Conservation (phyloP, 768 basidiomycete species). For the Psilocybe azurescens region DNA sequence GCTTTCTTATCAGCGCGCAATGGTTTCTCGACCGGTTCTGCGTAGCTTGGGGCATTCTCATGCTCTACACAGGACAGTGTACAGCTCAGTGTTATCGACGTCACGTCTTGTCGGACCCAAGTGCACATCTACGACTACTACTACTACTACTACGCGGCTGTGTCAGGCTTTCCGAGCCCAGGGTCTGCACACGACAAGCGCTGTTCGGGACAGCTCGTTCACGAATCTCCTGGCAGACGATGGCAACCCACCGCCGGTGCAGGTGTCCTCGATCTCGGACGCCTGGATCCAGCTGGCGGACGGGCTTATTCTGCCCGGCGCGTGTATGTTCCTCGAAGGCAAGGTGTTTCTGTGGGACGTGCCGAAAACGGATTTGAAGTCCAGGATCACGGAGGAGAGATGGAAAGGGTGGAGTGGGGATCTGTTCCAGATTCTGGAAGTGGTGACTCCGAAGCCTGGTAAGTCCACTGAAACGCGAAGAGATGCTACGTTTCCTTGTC, state of each 20-base stretch:
- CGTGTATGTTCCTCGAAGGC: conserved; percentile 86
- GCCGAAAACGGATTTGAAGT: conserved; percentile 37
- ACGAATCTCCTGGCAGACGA: conserved; percentile 80
- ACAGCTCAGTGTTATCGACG: background rate
- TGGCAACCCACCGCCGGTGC: conserved; percentile 65
- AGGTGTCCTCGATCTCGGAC: conserved; percentile 68
- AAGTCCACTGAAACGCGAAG: conserved; percentile 26
- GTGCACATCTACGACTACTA: background rate
- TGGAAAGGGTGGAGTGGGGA: conserved; percentile 78
- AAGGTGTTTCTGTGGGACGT: conserved; percentile 93
- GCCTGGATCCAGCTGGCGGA: conserved; percentile 76
- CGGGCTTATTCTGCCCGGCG: conserved; percentile 76
- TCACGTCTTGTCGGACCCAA: background rate
- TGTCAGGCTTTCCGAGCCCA: conserved; percentile 3
- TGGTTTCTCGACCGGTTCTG: conserved; percentile 2
- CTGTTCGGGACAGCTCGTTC: conserved; percentile 43
- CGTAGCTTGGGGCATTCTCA: background rate
- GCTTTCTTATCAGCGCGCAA: background rate
- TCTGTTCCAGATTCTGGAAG: conserved; percentile 82
- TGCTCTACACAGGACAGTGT: background rate
- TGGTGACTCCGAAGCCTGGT: conserved; percentile 89
- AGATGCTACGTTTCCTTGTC: no score
- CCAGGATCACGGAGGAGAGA: conserved; percentile 30
- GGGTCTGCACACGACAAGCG: conserved; percentile 23
- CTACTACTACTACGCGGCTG: background rate